Base-by-base conservation (phyloP, 306 rosid genomes). In the Glycine tomentella region DNA sequence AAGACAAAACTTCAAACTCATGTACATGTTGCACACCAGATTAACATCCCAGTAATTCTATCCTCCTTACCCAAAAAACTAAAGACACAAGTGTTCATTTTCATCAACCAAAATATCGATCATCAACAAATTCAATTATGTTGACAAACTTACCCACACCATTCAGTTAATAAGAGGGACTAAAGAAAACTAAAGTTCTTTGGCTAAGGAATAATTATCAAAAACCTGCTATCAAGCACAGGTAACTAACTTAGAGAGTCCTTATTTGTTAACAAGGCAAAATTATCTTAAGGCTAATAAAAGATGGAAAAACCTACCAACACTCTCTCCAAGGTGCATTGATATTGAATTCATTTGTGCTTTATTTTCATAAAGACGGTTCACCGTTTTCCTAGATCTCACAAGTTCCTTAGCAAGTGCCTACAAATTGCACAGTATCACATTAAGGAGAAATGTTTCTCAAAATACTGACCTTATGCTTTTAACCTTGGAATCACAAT, bases 311-410 rank as follows among this genome's bases (percentile, higher is more conserved):
- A 70, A 56, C 87, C n/a, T 92, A 95, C 99, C 99, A 78, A 93
- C 98, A 79, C 99, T 95, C 88, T 95, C 99, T 33, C 99, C 99
- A 69, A 95, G 98, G 86, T 95, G 99, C 99, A 95, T 95, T 49
- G 99, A 93, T 89, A 93, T 95, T 42, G 99, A 96, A 87, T 92
- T 96, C 86, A 96, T 81, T 67, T 96, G 97, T 0, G 99, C 98
- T 86, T 84, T 91, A 80, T 96, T 96, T 86, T 96, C 99, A 61
- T 96, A 84, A 82, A 96, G 97, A 68, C 98, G 97, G 76, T 92
- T 96, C 81, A 96, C 99, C 4, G 99, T 89, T 79, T 82, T 89
- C 88, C 88, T 93, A 25, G 99, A 96, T 71, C 90, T 89, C 83
- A 96, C 99, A 78, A 96, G 87, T 68, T 96, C 99, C 75, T 82